phyloP scores from a whole-genome alignment of 495 filamentous ascomycete genomes.

The Trichocladium antarcticum region DNA sequence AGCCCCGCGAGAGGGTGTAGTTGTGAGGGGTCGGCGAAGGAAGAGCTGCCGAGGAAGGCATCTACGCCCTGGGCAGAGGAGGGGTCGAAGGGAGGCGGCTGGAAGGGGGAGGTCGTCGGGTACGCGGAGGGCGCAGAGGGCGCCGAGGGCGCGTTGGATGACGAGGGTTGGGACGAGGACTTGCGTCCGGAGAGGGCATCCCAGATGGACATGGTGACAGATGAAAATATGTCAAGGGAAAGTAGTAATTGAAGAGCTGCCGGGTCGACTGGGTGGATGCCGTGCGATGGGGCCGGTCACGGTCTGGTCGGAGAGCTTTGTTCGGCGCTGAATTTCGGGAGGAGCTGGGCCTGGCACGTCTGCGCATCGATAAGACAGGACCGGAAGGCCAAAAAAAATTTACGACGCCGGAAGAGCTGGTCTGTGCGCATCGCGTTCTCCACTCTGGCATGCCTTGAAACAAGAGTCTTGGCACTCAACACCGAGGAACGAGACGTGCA shows the following conservation, averaged over 20 bases:
- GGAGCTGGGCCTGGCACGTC: conserved; percentile 10
- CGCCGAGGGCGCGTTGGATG: conserved; percentile 15
- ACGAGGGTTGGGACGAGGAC: conserved; percentile 38
- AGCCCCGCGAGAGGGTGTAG: conserved; percentile 92
- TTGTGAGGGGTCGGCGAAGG: conserved; percentile 68
- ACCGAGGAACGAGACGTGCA: not conserved
- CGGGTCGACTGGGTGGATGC: conserved; percentile 1
- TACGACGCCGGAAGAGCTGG: conserved; percentile 10
- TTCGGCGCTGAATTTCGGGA: conserved; percentile 5
- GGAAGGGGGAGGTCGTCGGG: conserved; percentile 34
- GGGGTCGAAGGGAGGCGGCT: conserved; percentile 54
- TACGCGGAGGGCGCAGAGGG: conserved; percentile 18
- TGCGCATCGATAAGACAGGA: conserved; percentile 14
- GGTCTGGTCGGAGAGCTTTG: not conserved
- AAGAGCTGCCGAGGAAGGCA: conserved; percentile 60
- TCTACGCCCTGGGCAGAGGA: conserved; percentile 63
- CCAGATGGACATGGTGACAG: conserved; percentile 58
- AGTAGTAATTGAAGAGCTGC: not conserved
- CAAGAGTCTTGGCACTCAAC: not conserved
- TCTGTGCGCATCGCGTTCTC: conserved; percentile 12
- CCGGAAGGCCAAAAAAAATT: conserved; percentile 21
- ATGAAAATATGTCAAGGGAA: not conserved
- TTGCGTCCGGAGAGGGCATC: conserved; percentile 78
- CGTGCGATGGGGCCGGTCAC: conserved; percentile 1
- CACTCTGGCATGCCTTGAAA: not conserved